These are phyloP conservation scores for Neoboletus subvelutipes DNA, from an alignment of 768 basidiomycete species.

Conservation along the genomic window DNA sequence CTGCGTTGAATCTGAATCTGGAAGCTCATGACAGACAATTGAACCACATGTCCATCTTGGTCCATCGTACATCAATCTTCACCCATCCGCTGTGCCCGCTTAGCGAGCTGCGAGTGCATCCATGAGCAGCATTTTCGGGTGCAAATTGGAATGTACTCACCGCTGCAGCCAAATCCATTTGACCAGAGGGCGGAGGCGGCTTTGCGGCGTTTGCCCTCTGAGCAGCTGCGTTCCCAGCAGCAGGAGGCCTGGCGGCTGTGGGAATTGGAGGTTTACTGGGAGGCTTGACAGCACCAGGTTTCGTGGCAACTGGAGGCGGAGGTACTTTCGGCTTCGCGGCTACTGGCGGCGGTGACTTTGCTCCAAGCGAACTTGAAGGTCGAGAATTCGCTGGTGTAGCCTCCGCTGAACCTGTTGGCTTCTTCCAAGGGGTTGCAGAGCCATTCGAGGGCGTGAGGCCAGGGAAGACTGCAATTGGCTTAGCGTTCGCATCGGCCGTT, in stretches of 20 bases:
- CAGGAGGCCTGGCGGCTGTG: conserved; percentile 50
- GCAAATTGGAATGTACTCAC: conserved; percentile 42
- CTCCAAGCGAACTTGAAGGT: conserved; percentile 48
- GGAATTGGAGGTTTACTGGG: conserved; percentile 65
- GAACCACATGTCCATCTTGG: neutral
- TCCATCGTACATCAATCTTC: conserved; percentile 38
- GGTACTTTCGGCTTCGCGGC: conserved; percentile 63
- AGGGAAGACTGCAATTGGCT: conserved; percentile 80
- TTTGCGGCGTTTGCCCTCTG: conserved; percentile 42
- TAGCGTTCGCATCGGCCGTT: conserved; percentile 61
- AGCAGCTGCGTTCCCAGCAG: conserved; percentile 34
- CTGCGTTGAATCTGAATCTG: conserved; percentile 1
- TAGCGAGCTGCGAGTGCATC: conserved; percentile 57
- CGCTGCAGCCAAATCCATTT: conserved; percentile 81
- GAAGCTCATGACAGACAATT: neutral
- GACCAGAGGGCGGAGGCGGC: conserved; percentile 49
- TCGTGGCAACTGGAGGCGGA: conserved; percentile 56
- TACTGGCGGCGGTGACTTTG: conserved; percentile 58
- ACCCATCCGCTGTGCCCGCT: conserved; percentile 66
- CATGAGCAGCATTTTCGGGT: neutral
- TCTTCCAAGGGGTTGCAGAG: conserved; percentile 74
- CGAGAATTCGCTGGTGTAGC: conserved; percentile 47
- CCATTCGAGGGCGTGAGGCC: conserved; percentile 71
- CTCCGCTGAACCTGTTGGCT: conserved; percentile 38
- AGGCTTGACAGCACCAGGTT: conserved; percentile 50